A percentile compares a stretch with the other conserved stretches of the same genome.
Evolutionary conservation across 176 grass and related monocot species (phyloP).

Genomic region (Alloteropsis semialata): DNA sequence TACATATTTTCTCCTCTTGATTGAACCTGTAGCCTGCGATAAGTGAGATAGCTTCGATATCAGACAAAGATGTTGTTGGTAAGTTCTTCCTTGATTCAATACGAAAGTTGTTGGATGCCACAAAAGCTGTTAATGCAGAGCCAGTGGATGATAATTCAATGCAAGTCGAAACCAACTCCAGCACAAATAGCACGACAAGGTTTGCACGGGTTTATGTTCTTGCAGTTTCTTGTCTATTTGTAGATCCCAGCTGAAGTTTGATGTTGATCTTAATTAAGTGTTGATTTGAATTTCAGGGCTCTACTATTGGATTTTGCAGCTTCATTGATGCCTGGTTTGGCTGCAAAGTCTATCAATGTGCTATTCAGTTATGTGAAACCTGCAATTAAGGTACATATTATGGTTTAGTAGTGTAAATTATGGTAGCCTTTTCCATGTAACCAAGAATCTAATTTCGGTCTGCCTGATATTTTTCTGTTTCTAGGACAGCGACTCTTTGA

Average conservation of each 20-base stretch:
- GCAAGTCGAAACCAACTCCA: slow-evolving; percentile 48
- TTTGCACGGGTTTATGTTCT: slow-evolving; percentile 36
- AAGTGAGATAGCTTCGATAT: slow-evolving; percentile 77
- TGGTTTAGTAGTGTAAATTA: slow-evolving; percentile 21
- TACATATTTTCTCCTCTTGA: not conserved
- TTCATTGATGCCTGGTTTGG: slow-evolving; percentile 83
- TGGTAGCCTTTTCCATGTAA: slow-evolving; percentile 4
- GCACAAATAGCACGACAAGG: slow-evolving; percentile 53
- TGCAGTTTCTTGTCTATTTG: slow-evolving; percentile 19
- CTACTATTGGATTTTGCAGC: slow-evolving; percentile 76
- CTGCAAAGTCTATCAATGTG: slow-evolving; percentile 61
- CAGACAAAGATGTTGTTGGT: slow-evolving; percentile 67
- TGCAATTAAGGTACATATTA: slow-evolving; percentile 69
- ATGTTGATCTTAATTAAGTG: not conserved
- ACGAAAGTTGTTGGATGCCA: slow-evolving; percentile 70
- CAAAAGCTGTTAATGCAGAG: slow-evolving; percentile 68
- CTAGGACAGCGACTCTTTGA: slow-evolving; percentile 71
- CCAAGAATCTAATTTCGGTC: not conserved
- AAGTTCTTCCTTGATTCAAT: slow-evolving; percentile 64
- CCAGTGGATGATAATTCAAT: slow-evolving; percentile 49
- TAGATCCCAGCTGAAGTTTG: not conserved
- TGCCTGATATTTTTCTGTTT: slow-evolving; percentile 23
- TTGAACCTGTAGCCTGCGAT: slow-evolving; percentile 66
- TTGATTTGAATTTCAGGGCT: slow-evolving; percentile 59
- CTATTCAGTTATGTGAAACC: slow-evolving; percentile 87